These are phyloP conservation scores for Nicotiana sylvestris DNA, from an alignment of 257 asterid species.

Conservation along the genomic window DNA sequence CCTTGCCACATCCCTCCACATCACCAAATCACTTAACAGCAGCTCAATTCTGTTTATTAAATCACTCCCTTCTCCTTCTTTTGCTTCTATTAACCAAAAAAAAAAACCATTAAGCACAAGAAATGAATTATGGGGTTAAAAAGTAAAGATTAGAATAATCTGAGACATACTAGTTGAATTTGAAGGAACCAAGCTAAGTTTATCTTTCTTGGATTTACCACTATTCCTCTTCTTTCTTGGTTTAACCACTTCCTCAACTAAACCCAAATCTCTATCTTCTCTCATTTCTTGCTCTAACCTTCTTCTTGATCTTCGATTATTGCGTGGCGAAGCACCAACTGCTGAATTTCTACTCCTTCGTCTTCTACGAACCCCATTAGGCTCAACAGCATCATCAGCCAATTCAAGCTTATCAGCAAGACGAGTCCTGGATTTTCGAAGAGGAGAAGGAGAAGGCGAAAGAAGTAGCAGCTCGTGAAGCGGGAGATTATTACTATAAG, in stretches of 20 bases:
- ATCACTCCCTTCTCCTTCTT: slow-evolving; percentile 34
- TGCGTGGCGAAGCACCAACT: slow-evolving; percentile 53
- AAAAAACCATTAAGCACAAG: not conserved
- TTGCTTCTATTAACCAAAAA: slow-evolving; percentile 23
- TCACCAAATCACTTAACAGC: slow-evolving; percentile 52
- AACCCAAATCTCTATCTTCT: slow-evolving; percentile 57
- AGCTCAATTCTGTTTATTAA: slow-evolving; percentile 49
- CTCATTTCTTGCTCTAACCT: slow-evolving; percentile 60
- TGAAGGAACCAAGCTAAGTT: slow-evolving; percentile 34
- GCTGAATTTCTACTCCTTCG: slow-evolving; percentile 40
- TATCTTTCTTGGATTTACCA: slow-evolving; percentile 51
- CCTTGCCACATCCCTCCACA: slow-evolving; percentile 94
- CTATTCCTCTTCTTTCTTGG: slow-evolving; percentile 61
- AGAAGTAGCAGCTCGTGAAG: slow-evolving; percentile 55
- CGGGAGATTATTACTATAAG: slow-evolving; percentile 35
- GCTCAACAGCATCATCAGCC: slow-evolving; percentile 49
- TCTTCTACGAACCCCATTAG: slow-evolving; percentile 37
- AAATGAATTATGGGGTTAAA: not conserved
- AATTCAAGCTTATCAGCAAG: slow-evolving; percentile 40
- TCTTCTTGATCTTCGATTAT: slow-evolving; percentile 57
- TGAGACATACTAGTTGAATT: slow-evolving; percentile 47
- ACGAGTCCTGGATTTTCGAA: slow-evolving; percentile 46
- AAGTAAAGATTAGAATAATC: not conserved
- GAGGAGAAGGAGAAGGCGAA: slow-evolving; percentile 80
- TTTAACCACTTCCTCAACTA: slow-evolving; percentile 56